Evolutionary conservation across 169 alveolate genomes (phyloP), one percentile per base, ranked within the genome.

Genomic region (Eimeria necatrix): DNA sequence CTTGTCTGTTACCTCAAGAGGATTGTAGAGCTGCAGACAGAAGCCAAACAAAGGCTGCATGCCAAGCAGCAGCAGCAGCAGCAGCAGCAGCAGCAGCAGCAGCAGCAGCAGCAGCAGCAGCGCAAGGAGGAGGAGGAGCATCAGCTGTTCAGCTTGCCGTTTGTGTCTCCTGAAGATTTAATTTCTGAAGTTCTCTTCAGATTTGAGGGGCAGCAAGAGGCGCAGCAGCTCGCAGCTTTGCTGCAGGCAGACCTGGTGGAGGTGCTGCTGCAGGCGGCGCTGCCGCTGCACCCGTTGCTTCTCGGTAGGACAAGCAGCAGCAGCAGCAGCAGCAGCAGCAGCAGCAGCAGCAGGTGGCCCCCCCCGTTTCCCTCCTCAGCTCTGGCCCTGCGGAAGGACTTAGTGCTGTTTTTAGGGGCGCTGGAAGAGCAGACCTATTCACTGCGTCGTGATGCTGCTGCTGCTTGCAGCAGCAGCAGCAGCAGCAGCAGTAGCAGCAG

Each of bases 161-260:
- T 80, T 16, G 89, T 22, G 18, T 51, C 74, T 6, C 94, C 94
- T 6, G 91, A 94, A 70, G 85, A 78, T 5, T 22, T 78, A 5
- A 84, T 88, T 4, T 89, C 96, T 14, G 86, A 71, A 48, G 93
- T 94, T 2, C 68, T 94, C 32, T 94, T 78, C 64, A 71, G 51
- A 26, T 8, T 87, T 3, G 52, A 68, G 10, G 96, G 96, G 51
- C 68, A 76, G 68, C 22, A 26, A 14, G 88, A 94, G 73, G 96
- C 96, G 56, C 74, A 49, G 74, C 87, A 60, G 48, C 91, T 94
- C 59, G 87, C 95, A 5, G 93, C 70, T 12, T 48, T 88, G 26
- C 92, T 94, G 95, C 86, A 73, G 61, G 94, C 85, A 0, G 96
- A 94, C 24, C 93, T 88, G 7, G 90, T 88, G 56, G 89, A 73